Percentiles rank a stretch among this genome's conserved stretches.
phyloP scores from a whole-genome alignment of 129 eudicot species.

The Flaveria trinervia region DNA sequence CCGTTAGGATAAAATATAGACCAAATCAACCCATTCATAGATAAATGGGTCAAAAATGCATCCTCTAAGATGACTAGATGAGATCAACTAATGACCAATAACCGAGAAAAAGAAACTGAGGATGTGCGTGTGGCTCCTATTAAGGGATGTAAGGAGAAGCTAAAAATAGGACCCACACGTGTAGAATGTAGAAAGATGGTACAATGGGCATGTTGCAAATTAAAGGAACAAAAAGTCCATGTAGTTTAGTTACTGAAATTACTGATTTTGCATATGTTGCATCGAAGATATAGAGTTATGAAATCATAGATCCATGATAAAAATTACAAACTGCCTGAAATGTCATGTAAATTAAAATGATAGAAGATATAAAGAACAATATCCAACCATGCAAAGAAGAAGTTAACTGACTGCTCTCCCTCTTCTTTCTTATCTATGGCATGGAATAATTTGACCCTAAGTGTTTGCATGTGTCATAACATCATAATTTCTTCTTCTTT shows the following conservation, averaged over 20 bases:
- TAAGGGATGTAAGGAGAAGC: conserved; percentile 1
- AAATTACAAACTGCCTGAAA: background rate
- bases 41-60: background rate
- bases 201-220: background rate
- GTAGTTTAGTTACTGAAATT: background rate
- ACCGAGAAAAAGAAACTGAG: background rate
- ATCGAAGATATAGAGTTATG: conserved; percentile 11
- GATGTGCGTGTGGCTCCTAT: background rate
- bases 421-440: background rate
- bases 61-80: background rate
- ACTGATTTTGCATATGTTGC: conserved; percentile 15
- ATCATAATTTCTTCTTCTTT: background rate
- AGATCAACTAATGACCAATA: background rate
- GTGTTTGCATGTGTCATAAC: background rate
- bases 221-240: conserved; percentile 14
- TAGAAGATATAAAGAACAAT: background rate
- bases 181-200: background rate
- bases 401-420: background rate
- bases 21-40: background rate
- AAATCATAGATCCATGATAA: conserved; percentile 3
- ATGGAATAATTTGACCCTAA: background rate
- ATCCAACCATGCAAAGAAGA: conserved; percentile 16
- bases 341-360: background rate
- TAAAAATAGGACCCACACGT: background rate
- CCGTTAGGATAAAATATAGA: background rate